Evolutionary conservation across 2,329 filamentous ascomycete species (phyloP).

Genomic region (Colletotrichum sp.): DNA sequence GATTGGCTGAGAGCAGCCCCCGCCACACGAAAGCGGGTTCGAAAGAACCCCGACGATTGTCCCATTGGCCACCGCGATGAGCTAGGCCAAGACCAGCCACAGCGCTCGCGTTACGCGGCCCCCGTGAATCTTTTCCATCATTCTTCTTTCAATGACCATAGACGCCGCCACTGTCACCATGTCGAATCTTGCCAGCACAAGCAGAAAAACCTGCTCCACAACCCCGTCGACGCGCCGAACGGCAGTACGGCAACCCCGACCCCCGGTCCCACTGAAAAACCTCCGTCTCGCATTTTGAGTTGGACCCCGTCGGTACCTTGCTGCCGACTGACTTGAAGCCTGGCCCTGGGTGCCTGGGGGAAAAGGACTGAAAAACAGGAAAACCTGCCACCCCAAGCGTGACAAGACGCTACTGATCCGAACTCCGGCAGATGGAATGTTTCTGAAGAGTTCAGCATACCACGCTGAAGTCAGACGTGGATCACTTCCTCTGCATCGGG

Average conservation of each 20-base stretch:
- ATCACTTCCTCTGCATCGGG: neutral
- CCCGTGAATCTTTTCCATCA: neutral
- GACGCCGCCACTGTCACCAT: neutral
- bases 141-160: neutral
- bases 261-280: neutral
- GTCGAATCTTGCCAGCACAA: neutral
- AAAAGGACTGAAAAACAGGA: neutral
- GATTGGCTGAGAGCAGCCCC: neutral
- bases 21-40: neutral
- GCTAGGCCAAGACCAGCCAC: constrained; percentile 1
- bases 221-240: neutral
- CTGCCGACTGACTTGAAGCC: neutral
- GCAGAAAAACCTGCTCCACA: neutral
- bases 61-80: neutral
- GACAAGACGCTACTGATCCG: neutral
- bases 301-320: neutral
- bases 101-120: constrained; percentile 14
- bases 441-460: neutral
- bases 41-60: neutral
- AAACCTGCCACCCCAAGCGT: neutral
- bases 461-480: neutral
- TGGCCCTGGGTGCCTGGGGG: neutral
- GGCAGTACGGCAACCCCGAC: neutral
- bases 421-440: neutral
- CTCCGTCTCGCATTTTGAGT: neutral